Percentiles rank a stretch among this genome's conserved stretches.
These are phyloP conservation scores for Phytophthora aleatoria DNA, from an alignment of 352 stramenopile genomes.

Conservation along the genomic window DNA sequence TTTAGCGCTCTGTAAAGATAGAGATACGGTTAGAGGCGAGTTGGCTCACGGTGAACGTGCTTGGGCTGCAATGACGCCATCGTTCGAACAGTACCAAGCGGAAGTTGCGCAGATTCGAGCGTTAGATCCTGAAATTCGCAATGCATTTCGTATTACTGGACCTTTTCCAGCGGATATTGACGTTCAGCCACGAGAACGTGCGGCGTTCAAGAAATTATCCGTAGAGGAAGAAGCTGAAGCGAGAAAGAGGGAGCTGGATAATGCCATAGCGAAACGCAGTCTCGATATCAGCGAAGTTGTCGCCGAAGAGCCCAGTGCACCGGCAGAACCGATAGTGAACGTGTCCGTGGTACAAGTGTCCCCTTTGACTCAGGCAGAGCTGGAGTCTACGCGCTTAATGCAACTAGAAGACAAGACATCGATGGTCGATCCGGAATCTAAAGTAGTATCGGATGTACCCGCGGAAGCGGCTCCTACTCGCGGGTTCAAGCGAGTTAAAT, in stretches of 20 bases:
- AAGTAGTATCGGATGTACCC: neutral
- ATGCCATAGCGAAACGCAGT: conserved; percentile 63
- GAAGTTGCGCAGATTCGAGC: conserved; percentile 59
- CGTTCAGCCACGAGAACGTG: conserved; percentile 56
- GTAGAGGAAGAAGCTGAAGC: conserved; percentile 76
- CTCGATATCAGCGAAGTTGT: conserved; percentile 47
- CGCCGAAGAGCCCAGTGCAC: conserved; percentile 3
- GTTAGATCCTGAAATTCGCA: conserved; percentile 43
- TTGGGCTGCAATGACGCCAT: conserved; percentile 51
- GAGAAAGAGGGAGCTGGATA: conserved; percentile 59
- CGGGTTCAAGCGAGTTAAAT: conserved; percentile 51
- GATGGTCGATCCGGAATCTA: neutral
- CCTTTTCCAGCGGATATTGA: conserved; percentile 58
- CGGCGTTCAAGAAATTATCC: conserved; percentile 83
- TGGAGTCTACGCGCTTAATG: conserved; percentile 9
- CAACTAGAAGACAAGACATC: conserved; percentile 24
- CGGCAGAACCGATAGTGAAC: neutral
- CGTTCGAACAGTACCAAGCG: conserved; percentile 65
- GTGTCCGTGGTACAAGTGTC: neutral
- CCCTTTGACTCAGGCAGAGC: conserved; percentile 9
- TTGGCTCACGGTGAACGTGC: conserved; percentile 50
- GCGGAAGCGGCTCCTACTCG: conserved; percentile 6
- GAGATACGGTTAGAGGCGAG: conserved; percentile 55
- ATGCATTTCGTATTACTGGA: conserved; percentile 43
- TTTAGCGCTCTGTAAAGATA: conserved; percentile 51